These are phyloP conservation scores for Cerioporus squamosus DNA, from an alignment of 1,284 basidiomycete species.

Conservation along the genomic window DNA sequence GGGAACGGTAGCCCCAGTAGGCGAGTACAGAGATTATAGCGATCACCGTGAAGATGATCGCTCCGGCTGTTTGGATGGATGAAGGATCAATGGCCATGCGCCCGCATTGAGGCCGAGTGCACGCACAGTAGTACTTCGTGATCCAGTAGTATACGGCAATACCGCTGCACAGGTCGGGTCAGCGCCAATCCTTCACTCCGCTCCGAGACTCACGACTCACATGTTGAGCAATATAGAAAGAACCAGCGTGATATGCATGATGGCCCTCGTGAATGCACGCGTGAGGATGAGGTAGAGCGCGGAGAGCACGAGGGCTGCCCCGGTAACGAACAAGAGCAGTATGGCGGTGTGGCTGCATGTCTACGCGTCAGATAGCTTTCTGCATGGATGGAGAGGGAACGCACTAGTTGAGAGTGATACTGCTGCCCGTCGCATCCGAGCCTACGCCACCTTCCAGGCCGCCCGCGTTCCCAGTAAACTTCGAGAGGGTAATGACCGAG, in stretches of 20 bases:
- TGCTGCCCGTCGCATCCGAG: slow-evolving; percentile 48
- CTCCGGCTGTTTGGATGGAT: slow-evolving; percentile 55
- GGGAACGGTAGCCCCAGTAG: slow-evolving; percentile 69
- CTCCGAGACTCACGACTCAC: slow-evolving; percentile 46
- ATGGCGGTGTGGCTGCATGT: slow-evolving; percentile 51
- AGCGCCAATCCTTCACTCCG: background rate
- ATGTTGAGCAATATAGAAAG: slow-evolving; percentile 75
- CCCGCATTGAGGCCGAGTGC: background rate
- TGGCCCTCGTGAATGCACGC: slow-evolving; percentile 75
- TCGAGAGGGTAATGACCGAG: slow-evolving; percentile 65
- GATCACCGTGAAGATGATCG: slow-evolving; percentile 79
- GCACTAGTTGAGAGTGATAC: slow-evolving; percentile 64
- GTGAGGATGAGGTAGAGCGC: slow-evolving; percentile 63
- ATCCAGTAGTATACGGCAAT: slow-evolving; percentile 80
- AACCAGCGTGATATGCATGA: slow-evolving; percentile 83
- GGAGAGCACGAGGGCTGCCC: slow-evolving; percentile 53
- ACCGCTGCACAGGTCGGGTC: slow-evolving; percentile 42
- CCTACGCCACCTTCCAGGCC: slow-evolving; percentile 73
- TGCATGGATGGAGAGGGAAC: slow-evolving; percentile 13
- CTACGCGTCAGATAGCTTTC: background rate
- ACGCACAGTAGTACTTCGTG: slow-evolving; percentile 75
- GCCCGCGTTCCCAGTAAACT: slow-evolving; percentile 60
- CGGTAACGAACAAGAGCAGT: slow-evolving; percentile 66
- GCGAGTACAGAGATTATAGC: slow-evolving; percentile 64
- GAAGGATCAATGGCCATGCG: background rate